These are phyloP conservation scores for Neoboletus magnificus DNA, from an alignment of 768 basidiomycete species.

Conservation along the genomic window DNA sequence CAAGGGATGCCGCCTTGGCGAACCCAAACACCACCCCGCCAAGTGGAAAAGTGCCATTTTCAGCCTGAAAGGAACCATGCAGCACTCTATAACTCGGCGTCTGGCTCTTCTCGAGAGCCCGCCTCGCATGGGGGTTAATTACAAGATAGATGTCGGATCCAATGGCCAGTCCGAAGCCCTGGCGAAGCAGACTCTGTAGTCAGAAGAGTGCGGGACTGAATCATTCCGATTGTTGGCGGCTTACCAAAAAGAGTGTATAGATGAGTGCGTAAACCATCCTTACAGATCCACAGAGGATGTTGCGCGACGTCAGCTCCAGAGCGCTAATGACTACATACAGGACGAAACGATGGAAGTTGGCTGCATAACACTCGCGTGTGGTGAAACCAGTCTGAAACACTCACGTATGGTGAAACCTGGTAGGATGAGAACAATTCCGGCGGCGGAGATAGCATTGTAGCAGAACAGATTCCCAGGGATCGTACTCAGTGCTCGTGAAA, in stretches of 20 bases:
- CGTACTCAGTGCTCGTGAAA: conserved; percentile 74
- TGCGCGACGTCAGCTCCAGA: conserved; percentile 76
- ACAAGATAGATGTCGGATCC: conserved; percentile 80
- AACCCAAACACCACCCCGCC: conserved; percentile 48
- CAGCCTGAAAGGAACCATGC: conserved; percentile 52
- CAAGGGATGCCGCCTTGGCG: conserved; percentile 33
- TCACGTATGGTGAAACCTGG: conserved; percentile 82
- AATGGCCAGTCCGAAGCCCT: conserved; percentile 84
- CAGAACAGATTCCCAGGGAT: conserved; percentile 77
- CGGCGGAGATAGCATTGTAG: conserved; percentile 86
- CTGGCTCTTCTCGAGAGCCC: conserved; percentile 30
- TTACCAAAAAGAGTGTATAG: conserved; percentile 76
- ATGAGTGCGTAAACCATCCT: conserved; percentile 84
- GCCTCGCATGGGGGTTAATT: conserved; percentile 56
- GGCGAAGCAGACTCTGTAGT: background rate
- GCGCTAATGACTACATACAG: conserved; percentile 65
- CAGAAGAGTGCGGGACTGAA: conserved; percentile 1
- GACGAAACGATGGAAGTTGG: background rate
- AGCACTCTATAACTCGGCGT: conserved; percentile 40
- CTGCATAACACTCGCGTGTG: conserved; percentile 49
- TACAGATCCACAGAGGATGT: conserved; percentile 78
- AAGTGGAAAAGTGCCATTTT: conserved; percentile 45
- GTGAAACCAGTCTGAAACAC: conserved; percentile 61
- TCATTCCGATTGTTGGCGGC: conserved; percentile 8
- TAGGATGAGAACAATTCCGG: conserved; percentile 86